These are phyloP conservation scores for Gynandropsis gynandra DNA, from an alignment of 345 rosid species.

Conservation along the genomic window DNA sequence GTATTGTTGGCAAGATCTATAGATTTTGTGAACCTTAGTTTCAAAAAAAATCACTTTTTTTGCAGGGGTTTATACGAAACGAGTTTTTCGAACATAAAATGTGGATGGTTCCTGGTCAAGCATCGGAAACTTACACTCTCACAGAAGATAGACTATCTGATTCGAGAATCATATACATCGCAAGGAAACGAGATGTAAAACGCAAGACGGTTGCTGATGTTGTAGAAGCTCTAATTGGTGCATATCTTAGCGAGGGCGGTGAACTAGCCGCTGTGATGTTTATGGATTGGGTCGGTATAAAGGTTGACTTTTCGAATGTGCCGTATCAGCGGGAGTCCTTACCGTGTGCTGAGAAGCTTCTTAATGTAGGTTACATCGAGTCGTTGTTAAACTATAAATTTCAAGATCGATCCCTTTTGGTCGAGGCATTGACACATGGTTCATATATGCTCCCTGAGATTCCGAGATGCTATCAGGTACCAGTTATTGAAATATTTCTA, in stretches of 20 bases:
- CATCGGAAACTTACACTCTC: constrained; percentile 29
- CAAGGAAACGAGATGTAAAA: constrained; percentile 40
- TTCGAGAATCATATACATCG: constrained; percentile 36
- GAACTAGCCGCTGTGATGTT: constrained; percentile 53
- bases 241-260: constrained; percentile 64
- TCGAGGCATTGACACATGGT: constrained; percentile 93
- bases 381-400: constrained; percentile 52
- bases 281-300: constrained; percentile 66
- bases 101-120: constrained; percentile 72
- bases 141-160: constrained; percentile 31
- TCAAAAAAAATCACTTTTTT: background rate
- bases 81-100: constrained; percentile 60
- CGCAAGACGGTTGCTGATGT: constrained; percentile 68
- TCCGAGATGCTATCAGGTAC: constrained; percentile 88
- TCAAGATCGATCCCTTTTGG: constrained; percentile 50
- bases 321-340: constrained; percentile 30
- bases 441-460: constrained; percentile 87
- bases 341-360: constrained; percentile 33
- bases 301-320: constrained; percentile 35
- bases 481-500: background rate
- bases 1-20: no score
- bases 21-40: background rate
- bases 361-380: constrained; percentile 44
- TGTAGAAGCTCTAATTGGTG: constrained; percentile 87
- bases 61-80: constrained; percentile 73